A percentile compares a stretch with the other conserved stretches of the same genome.
Conservation (phyloP, 2,329 filamentous ascomycete genomes). For the Bipolaris cookei region DNA sequence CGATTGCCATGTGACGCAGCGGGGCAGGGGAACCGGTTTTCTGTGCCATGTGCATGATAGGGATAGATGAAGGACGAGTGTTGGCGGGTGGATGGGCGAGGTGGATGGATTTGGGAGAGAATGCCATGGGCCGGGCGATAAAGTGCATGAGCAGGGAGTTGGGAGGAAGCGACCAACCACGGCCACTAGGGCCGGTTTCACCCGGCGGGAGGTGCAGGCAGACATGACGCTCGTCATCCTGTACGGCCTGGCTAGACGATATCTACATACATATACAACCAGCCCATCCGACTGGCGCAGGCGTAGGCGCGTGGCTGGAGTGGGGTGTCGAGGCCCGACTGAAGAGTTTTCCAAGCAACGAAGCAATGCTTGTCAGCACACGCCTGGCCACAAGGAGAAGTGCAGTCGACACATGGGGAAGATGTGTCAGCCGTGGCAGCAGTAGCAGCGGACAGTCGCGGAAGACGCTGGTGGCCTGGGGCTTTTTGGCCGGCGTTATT, state of each 20-base stretch:
- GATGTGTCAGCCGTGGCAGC: slow-evolving; percentile 12
- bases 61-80: background rate
- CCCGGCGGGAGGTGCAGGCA: slow-evolving; percentile 5
- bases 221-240: background rate
- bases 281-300: too few relatives aligned
- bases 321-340: background rate
- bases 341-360: slow-evolving; percentile 3
- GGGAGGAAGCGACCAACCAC: background rate
- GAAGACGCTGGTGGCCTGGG: background rate
- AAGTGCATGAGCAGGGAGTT: slow-evolving; percentile 8
- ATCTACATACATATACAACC: too few relatives aligned
- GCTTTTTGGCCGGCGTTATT: background rate
- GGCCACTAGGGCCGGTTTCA: slow-evolving; percentile 11
- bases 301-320: background rate
- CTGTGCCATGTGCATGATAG: background rate
- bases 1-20: slow-evolving; percentile 8
- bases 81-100: background rate
- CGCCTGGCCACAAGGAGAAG: slow-evolving; percentile 8
- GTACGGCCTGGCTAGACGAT: too few relatives aligned
- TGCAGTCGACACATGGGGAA: slow-evolving; percentile 6
- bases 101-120: slow-evolving; percentile 11
- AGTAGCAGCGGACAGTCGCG: background rate
- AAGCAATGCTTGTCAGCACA: slow-evolving; percentile 5
- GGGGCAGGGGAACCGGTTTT: slow-evolving; percentile 4
- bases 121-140: slow-evolving; percentile 9